Evolutionary conservation across 176 grass and related monocot genomes (phyloP).

Genomic region (Zea mays): DNA sequence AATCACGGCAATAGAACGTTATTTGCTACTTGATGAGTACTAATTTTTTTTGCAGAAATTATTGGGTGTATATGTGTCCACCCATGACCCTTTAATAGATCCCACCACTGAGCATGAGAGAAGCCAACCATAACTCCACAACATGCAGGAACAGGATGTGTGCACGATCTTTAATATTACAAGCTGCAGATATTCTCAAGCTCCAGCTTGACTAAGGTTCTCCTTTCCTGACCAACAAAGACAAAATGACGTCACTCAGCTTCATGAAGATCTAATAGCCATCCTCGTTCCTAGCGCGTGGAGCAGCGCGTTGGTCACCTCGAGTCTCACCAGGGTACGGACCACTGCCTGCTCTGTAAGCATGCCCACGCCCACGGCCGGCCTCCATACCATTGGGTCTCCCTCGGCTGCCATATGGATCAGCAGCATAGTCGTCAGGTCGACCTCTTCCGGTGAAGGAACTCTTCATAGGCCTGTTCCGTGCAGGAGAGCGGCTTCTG

Average conservation of each 20-base stretch:
- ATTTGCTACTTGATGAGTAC: too few relatives aligned
- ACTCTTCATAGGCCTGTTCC: conserved; percentile 53
- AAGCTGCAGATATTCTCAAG: too few relatives aligned
- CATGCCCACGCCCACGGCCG: conserved; percentile 36
- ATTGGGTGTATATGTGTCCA: too few relatives aligned
- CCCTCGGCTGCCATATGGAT: conserved; percentile 40
- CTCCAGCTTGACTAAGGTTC: conserved; percentile 2
- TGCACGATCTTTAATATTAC: too few relatives aligned
- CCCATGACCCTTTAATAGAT: too few relatives aligned
- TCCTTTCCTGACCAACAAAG: neutral
- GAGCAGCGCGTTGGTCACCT: conserved; percentile 40
- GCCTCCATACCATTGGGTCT: conserved; percentile 35
- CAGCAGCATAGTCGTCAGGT: conserved; percentile 37
- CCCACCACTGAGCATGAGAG: too few relatives aligned
- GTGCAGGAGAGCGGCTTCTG: conserved; percentile 66
- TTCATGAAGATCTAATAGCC: conserved; percentile 34
- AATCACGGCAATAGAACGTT: too few relatives aligned
- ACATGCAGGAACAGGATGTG: too few relatives aligned
- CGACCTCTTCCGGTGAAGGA: conserved; percentile 49
- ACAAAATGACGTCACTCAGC: neutral
- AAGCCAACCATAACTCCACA: too few relatives aligned
- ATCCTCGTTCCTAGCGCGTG: conserved; percentile 47
- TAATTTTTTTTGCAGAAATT: too few relatives aligned
- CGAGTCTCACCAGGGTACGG: conserved; percentile 40
- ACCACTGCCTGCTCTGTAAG: conserved; percentile 51